Base-by-base conservation (phyloP, 75 land plant genomes). In the Ceratopteris richardii region DNA sequence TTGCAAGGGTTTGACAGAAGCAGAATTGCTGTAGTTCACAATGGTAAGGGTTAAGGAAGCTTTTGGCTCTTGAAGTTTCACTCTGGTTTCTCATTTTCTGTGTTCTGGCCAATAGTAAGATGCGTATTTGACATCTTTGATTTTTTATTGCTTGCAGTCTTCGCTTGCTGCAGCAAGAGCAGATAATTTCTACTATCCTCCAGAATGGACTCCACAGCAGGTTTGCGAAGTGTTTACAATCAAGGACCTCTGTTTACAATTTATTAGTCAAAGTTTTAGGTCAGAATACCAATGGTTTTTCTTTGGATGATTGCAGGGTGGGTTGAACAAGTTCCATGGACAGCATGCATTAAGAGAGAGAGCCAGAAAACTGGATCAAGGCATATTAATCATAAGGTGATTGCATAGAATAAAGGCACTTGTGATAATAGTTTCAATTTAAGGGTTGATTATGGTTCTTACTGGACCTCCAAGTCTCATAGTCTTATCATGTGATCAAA, bases 131-230 rank as follows among this genome's bases (percentile, higher is more conserved):
- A n/a, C n/a, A n/a, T n/a, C n/a, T n/a, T n/a, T n/a, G n/a, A 40
- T 40, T 40, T 25, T 28, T 29, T 75, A 44, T 55, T 66, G 36
- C 50, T 25, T 84, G 56, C 83, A 89, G 98, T 90, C 98, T 56
- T 81, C 96, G 2, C 90, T 94, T 69, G 98, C 98, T 40, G 98
- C 98, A 52, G 98, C 98, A 24, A 63, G 98, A 62, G 98, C 98
- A 20, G 98, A 94, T 56, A 93, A 93, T 58, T 94, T 94, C 63
- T 94, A 94, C 72, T 94, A 85, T 54, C 98, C 98, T 0, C 98
- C 97, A 66, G 98, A 94, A 90, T 94, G 98, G 98, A 70, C 73
- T 25, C 98, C 98, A 29, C 72, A 76, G 29, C 76, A 90, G 90
- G 94, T 88, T 77, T 58, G 48, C 14, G n/a, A n/a, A n/a, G n/a